Percentiles rank a stretch among this genome's conserved stretches.
Conservation (phyloP, 805 yeast species). For the Nakazawaea siamensis region DNA sequence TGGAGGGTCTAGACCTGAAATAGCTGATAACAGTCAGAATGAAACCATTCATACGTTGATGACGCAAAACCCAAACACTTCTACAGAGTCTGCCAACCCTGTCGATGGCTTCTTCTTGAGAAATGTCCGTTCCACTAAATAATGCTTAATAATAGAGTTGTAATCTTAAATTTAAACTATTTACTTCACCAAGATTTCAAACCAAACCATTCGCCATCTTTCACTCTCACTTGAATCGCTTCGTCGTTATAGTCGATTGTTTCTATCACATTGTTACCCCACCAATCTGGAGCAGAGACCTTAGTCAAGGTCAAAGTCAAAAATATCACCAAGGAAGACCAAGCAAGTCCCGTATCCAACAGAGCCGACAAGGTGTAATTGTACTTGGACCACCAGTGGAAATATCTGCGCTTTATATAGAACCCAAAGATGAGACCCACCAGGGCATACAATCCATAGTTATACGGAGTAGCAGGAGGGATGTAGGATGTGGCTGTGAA, state of each 20-base stretch:
- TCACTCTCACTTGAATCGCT: slow-evolving; percentile 25
- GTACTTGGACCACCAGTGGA: slow-evolving; percentile 73
- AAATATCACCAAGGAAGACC: slow-evolving; percentile 51
- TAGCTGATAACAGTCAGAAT: neutral
- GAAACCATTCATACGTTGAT: neutral
- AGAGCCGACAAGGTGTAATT: slow-evolving; percentile 62
- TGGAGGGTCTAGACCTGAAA: neutral
- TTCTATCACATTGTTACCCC: slow-evolving; percentile 51
- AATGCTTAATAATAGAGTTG: too few relatives aligned
- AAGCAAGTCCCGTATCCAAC: slow-evolving; percentile 59
- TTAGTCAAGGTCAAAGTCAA: slow-evolving; percentile 38
- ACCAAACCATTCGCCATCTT: slow-evolving; percentile 38
- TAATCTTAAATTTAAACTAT: too few relatives aligned
- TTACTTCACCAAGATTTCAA: slow-evolving; percentile 34
- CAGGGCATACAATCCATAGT: slow-evolving; percentile 47
- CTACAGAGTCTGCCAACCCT: too few relatives aligned
- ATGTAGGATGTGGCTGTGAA: slow-evolving; percentile 51
- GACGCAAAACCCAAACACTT: too few relatives aligned
- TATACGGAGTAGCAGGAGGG: slow-evolving; percentile 72
- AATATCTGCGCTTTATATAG: slow-evolving; percentile 44
- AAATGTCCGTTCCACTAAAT: slow-evolving; percentile 1
- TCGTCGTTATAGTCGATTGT: slow-evolving; percentile 27
- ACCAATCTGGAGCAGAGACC: slow-evolving; percentile 40
- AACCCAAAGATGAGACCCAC: slow-evolving; percentile 52
- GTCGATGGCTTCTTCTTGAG: slow-evolving; percentile 9